A percentile compares a stretch with the other conserved stretches of the same genome.
Evolutionary conservation across 148 eudicot species (phyloP).

Genomic region (Vaccinium vitisidaea): DNA sequence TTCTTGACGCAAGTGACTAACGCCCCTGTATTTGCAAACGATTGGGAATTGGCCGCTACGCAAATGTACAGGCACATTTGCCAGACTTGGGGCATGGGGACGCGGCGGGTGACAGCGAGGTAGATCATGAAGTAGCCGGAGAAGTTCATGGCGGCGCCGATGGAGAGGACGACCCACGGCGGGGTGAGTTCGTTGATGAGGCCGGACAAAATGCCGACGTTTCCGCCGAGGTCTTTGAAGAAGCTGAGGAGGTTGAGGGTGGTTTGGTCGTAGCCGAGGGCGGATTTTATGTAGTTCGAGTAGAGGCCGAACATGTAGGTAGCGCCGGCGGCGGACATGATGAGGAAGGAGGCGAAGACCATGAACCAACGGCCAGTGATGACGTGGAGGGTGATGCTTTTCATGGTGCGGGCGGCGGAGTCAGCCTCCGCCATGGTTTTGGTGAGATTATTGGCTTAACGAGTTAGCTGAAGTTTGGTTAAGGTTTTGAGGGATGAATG

Average conservation of each 20-base stretch:
- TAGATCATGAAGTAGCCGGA: conserved; percentile 52
- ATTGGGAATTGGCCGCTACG: conserved; percentile 39
- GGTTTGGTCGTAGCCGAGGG: conserved; percentile 47
- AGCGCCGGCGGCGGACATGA: conserved; percentile 46
- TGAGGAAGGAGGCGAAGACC: conserved; percentile 36
- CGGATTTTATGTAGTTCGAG: conserved; percentile 38
- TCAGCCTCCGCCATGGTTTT: conserved; percentile 15
- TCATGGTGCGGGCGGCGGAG: not conserved
- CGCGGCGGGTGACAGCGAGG: conserved; percentile 26
- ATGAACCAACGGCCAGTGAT: conserved; percentile 40
- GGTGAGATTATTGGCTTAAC: not conserved
- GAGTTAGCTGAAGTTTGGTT: too few relatives aligned
- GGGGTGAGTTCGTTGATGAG: conserved; percentile 41
- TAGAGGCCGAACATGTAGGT: conserved; percentile 44
- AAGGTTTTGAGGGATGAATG: not conserved
- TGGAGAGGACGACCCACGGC: conserved; percentile 43
- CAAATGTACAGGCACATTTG: conserved; percentile 45
- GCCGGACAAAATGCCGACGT: conserved; percentile 46
- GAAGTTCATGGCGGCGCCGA: conserved; percentile 50
- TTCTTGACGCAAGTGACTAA: conserved; percentile 46
- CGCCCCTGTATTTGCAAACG: conserved; percentile 45
- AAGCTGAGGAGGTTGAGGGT: conserved; percentile 44
- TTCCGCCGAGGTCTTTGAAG: conserved; percentile 49
- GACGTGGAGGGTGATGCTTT: conserved; percentile 12
- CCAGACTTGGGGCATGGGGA: conserved; percentile 32